Evolutionary conservation across 257 asterid species (phyloP).

Genomic region (Voacanga thouarsii): DNA sequence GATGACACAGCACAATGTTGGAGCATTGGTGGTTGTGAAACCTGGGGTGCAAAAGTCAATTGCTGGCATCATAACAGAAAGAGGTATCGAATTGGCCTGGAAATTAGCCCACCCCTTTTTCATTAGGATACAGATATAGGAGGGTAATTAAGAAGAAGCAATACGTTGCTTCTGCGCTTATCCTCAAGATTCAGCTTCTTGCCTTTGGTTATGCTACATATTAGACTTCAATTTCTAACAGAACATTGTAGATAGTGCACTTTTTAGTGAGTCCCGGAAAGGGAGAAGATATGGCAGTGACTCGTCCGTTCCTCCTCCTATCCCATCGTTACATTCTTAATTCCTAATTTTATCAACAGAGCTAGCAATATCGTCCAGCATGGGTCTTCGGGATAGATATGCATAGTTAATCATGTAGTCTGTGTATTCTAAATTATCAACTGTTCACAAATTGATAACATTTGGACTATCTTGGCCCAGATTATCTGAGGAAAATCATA

Average conservation of each 20-base stretch:
- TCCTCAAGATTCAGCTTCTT: not conserved
- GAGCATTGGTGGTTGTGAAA: slow-evolving; percentile 96
- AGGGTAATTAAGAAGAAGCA: not conserved
- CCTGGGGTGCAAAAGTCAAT: slow-evolving; percentile 73
- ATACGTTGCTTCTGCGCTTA: not conserved
- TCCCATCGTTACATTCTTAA: not conserved
- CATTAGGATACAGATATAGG: not conserved
- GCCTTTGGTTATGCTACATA: too few relatives aligned
- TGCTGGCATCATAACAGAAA: slow-evolving; percentile 76
- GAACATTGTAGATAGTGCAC: not conserved
- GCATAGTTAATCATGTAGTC: not conserved
- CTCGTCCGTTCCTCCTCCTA: not conserved
- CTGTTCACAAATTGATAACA: not conserved
- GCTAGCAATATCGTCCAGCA: not conserved
- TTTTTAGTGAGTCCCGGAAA: not conserved
- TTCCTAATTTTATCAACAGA: not conserved
- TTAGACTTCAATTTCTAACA: not conserved
- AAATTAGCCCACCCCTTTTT: not conserved
- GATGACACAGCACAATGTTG: slow-evolving; percentile 99
- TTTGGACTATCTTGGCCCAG: slow-evolving; percentile 32
- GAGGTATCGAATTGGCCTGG: slow-evolving; percentile 31
- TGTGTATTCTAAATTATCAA: not conserved
- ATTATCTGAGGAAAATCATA: slow-evolving; percentile 92
- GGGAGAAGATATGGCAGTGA: not conserved
- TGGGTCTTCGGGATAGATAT: not conserved